phyloP scores from a whole-genome alignment of 495 filamentous ascomycete species.

The Usnea hakonensis region DNA sequence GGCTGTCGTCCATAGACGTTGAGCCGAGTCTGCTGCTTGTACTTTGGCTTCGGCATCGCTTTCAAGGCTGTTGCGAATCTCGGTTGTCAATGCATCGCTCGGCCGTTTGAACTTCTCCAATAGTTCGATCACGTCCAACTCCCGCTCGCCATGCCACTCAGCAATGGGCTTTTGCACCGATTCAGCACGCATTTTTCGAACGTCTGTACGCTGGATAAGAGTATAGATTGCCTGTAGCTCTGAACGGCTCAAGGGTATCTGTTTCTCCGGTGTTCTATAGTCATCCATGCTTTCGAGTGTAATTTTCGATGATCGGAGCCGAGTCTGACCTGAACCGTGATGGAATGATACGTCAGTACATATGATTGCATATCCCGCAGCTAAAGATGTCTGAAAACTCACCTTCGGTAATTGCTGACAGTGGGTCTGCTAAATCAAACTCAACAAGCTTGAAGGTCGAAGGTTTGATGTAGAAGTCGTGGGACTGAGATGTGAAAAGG shows the following conservation, averaged over 20 bases:
- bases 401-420: neutral
- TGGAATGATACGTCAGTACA: neutral
- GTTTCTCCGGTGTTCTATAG: neutral
- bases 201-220: neutral
- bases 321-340: neutral
- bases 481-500: neutral
- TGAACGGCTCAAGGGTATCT: neutral
- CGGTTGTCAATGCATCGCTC: neutral
- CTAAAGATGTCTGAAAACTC: neutral
- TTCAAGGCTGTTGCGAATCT: neutral
- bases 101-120: neutral
- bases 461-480: neutral
- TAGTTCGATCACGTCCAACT: neutral
- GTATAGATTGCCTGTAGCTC: slow-evolving; percentile 1
- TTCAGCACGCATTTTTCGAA: neutral
- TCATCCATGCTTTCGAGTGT: neutral
- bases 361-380: neutral
- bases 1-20: neutral
- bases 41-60: neutral
- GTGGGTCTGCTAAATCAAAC: neutral
- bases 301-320: neutral
- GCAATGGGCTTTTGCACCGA: neutral
- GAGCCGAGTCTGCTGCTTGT: neutral
- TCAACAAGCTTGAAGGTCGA: neutral
- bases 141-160: neutral